Percentiles rank a stretch among this genome's conserved stretches.
Evolutionary conservation across 257 asterid genomes (phyloP).

Genomic region (Capsicum baccatum): DNA sequence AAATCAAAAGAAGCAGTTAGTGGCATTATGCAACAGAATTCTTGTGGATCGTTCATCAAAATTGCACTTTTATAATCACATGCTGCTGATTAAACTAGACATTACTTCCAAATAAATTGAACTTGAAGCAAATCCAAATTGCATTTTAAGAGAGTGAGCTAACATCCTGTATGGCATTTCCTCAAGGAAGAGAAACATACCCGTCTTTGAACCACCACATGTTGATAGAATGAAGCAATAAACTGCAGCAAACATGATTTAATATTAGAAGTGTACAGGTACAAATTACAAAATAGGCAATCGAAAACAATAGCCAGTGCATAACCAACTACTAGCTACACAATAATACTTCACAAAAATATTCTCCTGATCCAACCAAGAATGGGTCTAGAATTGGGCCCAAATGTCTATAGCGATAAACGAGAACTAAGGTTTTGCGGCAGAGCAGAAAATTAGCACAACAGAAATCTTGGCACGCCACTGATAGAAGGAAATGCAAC

Average conservation of each 20-base stretch:
- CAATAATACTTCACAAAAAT: background rate
- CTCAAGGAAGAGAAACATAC: conserved; percentile 48
- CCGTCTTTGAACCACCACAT: conserved; percentile 95
- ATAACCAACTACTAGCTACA: background rate
- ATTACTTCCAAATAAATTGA: background rate
- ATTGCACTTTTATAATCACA: background rate
- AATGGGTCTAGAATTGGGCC: background rate
- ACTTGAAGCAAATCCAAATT: background rate
- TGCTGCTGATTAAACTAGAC: background rate
- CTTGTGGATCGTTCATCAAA: background rate
- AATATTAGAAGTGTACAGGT: background rate
- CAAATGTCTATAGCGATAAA: background rate
- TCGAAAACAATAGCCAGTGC: background rate
- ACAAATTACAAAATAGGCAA: conserved; percentile 23
- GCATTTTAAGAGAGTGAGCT: background rate
- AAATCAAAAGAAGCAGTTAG: background rate
- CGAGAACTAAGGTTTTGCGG: background rate
- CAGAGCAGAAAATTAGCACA: background rate
- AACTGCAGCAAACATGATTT: conserved; percentile 61
- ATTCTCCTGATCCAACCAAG: background rate
- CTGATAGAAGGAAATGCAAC: conserved; percentile 28
- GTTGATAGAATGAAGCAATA: conserved; percentile 94
- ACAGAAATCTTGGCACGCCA: background rate
- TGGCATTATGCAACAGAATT: background rate
- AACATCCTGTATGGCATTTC: background rate